phyloP scores from a whole-genome alignment of 257 asterid species.

The Voacanga thouarsii region DNA sequence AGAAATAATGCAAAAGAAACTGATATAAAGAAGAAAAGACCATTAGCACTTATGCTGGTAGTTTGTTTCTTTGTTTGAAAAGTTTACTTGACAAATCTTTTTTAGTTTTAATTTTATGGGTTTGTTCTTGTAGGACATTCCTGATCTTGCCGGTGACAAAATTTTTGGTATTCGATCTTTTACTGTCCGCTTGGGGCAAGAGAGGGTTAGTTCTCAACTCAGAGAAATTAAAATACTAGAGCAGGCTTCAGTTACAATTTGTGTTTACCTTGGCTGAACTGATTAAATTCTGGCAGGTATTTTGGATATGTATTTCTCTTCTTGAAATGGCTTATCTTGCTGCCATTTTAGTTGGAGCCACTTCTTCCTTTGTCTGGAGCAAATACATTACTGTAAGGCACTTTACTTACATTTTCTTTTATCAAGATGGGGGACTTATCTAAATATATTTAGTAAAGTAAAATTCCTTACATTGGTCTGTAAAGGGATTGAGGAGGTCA shows the following conservation, averaged over 20 bases:
- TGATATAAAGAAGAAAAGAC: background rate
- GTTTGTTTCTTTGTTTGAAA: background rate
- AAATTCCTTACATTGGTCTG: background rate
- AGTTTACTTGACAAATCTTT: background rate
- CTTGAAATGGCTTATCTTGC: conserved; percentile 80
- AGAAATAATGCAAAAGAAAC: background rate
- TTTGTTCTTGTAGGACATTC: conserved; percentile 62
- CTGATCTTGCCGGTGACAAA: conserved; percentile 91
- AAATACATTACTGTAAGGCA: conserved; percentile 54
- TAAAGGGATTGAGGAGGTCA: background rate
- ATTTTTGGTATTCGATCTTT: conserved; percentile 80
- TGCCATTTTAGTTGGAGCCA: conserved; percentile 65
- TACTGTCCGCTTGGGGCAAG: conserved; percentile 87
- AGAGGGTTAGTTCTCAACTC: conserved; percentile 47
- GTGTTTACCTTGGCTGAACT: conserved; percentile 5
- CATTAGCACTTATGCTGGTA: background rate
- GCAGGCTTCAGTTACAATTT: background rate
- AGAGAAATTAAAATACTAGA: background rate
- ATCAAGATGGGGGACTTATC: background rate
- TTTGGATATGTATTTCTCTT: conserved; percentile 70
- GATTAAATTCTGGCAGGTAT: conserved; percentile 46
- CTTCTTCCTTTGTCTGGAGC: conserved; percentile 72
- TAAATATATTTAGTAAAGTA: background rate
- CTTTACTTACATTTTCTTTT: background rate
- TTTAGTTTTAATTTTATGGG: background rate